Conservation (phyloP, 192 early-diverging fungal genomes). For the Coemansia sp. region DNA sequence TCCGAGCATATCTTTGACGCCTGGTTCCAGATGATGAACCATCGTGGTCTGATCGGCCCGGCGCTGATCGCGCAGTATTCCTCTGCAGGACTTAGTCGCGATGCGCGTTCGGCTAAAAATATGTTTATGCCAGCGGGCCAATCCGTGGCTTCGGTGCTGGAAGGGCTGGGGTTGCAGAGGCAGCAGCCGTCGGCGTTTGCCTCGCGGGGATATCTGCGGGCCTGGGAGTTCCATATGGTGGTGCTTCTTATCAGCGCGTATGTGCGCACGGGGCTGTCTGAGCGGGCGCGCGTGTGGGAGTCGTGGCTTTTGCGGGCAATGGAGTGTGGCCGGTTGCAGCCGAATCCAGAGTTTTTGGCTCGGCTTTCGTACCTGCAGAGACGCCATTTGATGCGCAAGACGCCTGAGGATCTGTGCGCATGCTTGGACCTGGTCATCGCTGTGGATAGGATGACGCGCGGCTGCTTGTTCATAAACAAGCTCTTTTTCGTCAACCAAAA, state of each 20-base stretch:
- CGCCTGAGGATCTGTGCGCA: constrained; percentile 11
- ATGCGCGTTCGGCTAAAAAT: neutral
- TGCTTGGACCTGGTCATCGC: constrained; percentile 28
- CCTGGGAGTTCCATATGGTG: constrained; percentile 39
- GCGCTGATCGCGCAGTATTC: constrained; percentile 17
- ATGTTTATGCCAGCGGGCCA: constrained; percentile 14
- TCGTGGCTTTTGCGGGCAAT: constrained; percentile 28
- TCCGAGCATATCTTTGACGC: constrained; percentile 41
- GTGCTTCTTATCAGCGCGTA: constrained; percentile 30
- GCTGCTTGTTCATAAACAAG: neutral
- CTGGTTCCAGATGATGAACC: constrained; percentile 25
- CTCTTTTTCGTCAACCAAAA: neutral
- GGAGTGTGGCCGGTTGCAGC: neutral
- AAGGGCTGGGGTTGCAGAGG: neutral
- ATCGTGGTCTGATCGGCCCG: constrained; percentile 13
- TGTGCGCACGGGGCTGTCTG: constrained; percentile 1
- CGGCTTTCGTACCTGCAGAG: constrained; percentile 11
- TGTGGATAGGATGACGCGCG: constrained; percentile 6
- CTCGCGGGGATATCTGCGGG: constrained; percentile 17
- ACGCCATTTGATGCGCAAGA: constrained; percentile 15
- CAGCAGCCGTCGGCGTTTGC: neutral
- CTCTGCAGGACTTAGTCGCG: neutral
- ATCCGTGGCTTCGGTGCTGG: constrained; percentile 11
- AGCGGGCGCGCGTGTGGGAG: constrained; percentile 22
- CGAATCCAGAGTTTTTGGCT: constrained; percentile 16